phyloP scores from a whole-genome alignment of 2,329 filamentous ascomycete species.

The Botryosphaeria agaves region DNA sequence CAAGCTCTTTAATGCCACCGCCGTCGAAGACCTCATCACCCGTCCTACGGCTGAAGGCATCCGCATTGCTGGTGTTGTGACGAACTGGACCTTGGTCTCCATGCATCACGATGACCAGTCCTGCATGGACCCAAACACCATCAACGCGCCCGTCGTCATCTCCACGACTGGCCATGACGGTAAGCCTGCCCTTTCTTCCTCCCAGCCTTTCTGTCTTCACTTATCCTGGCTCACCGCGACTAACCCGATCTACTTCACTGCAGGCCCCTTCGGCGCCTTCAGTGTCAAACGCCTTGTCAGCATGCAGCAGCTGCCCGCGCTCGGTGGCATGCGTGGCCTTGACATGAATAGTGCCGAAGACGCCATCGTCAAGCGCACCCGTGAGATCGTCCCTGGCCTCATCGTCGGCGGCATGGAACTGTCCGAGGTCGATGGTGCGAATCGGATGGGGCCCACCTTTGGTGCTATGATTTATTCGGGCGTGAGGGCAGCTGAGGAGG shows the following conservation, averaged over 20 bases:
- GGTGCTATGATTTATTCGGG: slow-evolving; percentile 78
- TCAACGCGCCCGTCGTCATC: slow-evolving; percentile 79
- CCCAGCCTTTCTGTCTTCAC: neutral
- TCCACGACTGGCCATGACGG: slow-evolving; percentile 84
- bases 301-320: slow-evolving; percentile 67
- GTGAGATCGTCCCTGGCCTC: slow-evolving; percentile 72
- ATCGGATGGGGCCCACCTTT: slow-evolving; percentile 82
- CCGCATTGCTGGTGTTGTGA: slow-evolving; percentile 75
- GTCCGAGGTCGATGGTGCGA: slow-evolving; percentile 76
- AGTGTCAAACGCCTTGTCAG: slow-evolving; percentile 77
- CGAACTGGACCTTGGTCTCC: slow-evolving; percentile 84
- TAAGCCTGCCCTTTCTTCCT: neutral
- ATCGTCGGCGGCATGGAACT: slow-evolving; percentile 95
- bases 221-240: neutral
- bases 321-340: slow-evolving; percentile 82
- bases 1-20: slow-evolving; percentile 91
- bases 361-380: slow-evolving; percentile 80
- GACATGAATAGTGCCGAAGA: slow-evolving; percentile 90
- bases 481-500: slow-evolving; percentile 83
- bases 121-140: slow-evolving; percentile 96
- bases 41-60: slow-evolving; percentile 42
- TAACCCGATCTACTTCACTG: too few species aligned
- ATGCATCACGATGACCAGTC: slow-evolving; percentile 80
- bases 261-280: slow-evolving; percentile 67
- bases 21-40: slow-evolving; percentile 85